These are phyloP conservation scores for Plenodomus lindquistii DNA, from an alignment of 2,329 filamentous ascomycete genomes.

Conservation along the genomic window DNA sequence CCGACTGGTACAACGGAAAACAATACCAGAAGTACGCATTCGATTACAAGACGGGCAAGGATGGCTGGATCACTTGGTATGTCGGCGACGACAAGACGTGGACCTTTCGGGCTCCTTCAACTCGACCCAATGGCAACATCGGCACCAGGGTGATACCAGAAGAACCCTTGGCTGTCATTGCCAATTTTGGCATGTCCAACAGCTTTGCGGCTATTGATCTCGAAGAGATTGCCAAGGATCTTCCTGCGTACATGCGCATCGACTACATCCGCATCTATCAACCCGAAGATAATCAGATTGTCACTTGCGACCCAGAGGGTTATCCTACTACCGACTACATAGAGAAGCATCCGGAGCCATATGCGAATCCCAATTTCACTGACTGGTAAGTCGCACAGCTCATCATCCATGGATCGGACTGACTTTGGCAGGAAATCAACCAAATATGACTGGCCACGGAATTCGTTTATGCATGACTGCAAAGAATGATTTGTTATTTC, in stretches of 20 bases:
- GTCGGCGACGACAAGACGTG: constrained; percentile 68
- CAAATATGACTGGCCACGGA: constrained; percentile 63
- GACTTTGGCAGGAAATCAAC: constrained; percentile 49
- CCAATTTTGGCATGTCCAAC: constrained; percentile 72
- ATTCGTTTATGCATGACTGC: constrained; percentile 64
- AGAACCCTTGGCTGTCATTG: constrained; percentile 69
- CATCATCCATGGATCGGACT: constrained; percentile 3
- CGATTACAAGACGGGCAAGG: constrained; percentile 59
- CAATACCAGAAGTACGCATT: constrained; percentile 61
- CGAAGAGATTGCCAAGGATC: constrained; percentile 54
- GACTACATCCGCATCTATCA: constrained; percentile 75
- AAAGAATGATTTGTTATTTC: constrained; percentile 20
- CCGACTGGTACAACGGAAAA: constrained; percentile 61
- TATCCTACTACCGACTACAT: constrained; percentile 73
- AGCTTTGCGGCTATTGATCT: constrained; percentile 67
- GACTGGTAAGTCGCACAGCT: constrained; percentile 55
- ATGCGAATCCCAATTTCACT: constrained; percentile 67
- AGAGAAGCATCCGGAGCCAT: constrained; percentile 61
- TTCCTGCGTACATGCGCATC: constrained; percentile 68
- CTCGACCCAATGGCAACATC: constrained; percentile 71
- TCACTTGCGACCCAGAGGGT: constrained; percentile 70
- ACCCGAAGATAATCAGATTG: constrained; percentile 58
- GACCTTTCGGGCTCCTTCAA: constrained; percentile 62
- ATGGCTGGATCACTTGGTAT: constrained; percentile 69
- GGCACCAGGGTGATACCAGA: constrained; percentile 66